Evolutionary conservation across 345 rosid genomes (phyloP).

Genomic region (Hirschfeldia incana): DNA sequence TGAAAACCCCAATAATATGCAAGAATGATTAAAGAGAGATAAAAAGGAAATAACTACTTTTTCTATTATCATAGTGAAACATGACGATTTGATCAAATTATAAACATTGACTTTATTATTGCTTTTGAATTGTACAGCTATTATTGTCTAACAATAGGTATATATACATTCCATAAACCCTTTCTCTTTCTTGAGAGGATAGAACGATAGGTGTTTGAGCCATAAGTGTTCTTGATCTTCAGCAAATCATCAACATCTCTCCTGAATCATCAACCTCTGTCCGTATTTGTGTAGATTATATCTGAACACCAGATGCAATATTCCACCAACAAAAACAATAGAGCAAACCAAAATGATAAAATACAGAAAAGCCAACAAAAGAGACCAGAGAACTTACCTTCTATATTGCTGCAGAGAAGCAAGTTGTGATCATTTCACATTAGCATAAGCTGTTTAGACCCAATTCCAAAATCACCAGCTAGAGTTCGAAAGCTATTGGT

Average conservation of each 20-base stretch:
- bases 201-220: constrained; percentile 61
- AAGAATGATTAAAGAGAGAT: not conserved
- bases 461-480: constrained; percentile 58
- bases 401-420: constrained; percentile 58
- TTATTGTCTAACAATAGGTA: not conserved
- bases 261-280: constrained; percentile 52
- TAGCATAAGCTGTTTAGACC: constrained; percentile 68
- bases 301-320: constrained; percentile 56
- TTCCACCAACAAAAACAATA: not conserved
- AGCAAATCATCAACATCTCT: constrained; percentile 69
- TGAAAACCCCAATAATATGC: not conserved
- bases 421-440: constrained; percentile 72
- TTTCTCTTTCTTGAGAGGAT: constrained; percentile 87
- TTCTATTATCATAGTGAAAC: not conserved
- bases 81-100: not conserved
- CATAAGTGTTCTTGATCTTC: constrained; percentile 61
- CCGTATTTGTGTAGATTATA: constrained; percentile 60
- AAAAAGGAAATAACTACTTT: not conserved
- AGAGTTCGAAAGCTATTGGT: constrained; percentile 33
- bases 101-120: too few species aligned
- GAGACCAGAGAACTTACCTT: constrained; percentile 49
- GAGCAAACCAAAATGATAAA: constrained; percentile 2
- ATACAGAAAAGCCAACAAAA: not conserved
- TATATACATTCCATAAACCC: constrained; percentile 63
- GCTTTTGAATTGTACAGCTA: not conserved